phyloP scores from a whole-genome alignment of 1,284 basidiomycete species.

The Marasmius fiardii region DNA sequence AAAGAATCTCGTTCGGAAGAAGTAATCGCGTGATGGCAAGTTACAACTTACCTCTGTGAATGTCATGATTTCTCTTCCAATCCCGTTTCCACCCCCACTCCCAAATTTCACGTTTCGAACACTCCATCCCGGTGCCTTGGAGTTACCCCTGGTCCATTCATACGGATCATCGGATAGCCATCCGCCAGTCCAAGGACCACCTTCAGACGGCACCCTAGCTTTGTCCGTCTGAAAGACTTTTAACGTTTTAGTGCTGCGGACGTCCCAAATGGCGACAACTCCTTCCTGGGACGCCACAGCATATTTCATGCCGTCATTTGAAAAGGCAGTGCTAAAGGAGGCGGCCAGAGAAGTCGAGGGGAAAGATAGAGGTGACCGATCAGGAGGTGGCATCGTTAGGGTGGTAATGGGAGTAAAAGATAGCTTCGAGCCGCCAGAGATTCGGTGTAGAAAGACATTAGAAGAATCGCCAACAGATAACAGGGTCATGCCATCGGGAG shows the following conservation, averaged over 20 bases:
- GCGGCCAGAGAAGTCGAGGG: slow-evolving; percentile 50
- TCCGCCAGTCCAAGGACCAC: slow-evolving; percentile 42
- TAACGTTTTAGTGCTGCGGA: slow-evolving; percentile 66
- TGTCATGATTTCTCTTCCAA: slow-evolving; percentile 64
- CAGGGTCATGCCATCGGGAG: slow-evolving; percentile 79
- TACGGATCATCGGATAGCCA: slow-evolving; percentile 61
- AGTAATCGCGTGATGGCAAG: background rate
- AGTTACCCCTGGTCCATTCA: slow-evolving; percentile 58
- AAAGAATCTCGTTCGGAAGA: slow-evolving; percentile 7
- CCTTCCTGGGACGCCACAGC: slow-evolving; percentile 88
- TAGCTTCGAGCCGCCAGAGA: slow-evolving; percentile 55
- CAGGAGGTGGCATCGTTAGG: slow-evolving; percentile 54
- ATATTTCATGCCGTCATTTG: slow-evolving; percentile 75
- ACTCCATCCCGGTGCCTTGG: slow-evolving; percentile 71
- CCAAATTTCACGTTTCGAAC: slow-evolving; percentile 79
- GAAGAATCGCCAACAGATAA: slow-evolving; percentile 86
- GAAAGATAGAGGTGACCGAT: slow-evolving; percentile 31
- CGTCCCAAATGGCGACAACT: slow-evolving; percentile 77
- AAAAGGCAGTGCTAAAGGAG: slow-evolving; percentile 85
- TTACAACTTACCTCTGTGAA: slow-evolving; percentile 74
- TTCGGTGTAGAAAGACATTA: slow-evolving; percentile 72
- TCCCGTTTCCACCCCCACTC: slow-evolving; percentile 36
- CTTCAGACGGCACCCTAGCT: slow-evolving; percentile 31
- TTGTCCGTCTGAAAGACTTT: slow-evolving; percentile 61
- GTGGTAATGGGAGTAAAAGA: slow-evolving; percentile 55